Percentiles rank a stretch among this genome's conserved stretches.
Evolutionary conservation across 164 flowering plant genomes (phyloP).

Genomic region (Cinnamomum micranthum): DNA sequence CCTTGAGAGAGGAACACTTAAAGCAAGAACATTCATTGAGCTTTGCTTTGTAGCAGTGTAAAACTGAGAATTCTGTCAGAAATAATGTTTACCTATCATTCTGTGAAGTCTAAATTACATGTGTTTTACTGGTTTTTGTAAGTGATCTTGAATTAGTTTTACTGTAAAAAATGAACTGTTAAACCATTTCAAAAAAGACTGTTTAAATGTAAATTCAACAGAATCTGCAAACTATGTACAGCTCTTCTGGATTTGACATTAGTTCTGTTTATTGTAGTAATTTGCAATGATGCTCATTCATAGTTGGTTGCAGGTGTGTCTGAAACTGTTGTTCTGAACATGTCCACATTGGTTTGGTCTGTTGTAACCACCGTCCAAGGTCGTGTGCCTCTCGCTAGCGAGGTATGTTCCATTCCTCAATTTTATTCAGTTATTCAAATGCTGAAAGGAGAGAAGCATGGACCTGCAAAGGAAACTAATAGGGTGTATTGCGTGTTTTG

Average conservation of each 20-base stretch:
- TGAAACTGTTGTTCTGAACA: slow-evolving; percentile 86
- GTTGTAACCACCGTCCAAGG: slow-evolving; percentile 85
- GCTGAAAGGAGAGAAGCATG: not conserved
- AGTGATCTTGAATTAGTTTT: not conserved
- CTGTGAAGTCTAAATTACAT: not conserved
- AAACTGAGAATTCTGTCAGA: not conserved
- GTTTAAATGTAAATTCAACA: not conserved
- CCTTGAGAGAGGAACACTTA: too few species aligned
- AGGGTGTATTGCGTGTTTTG: not conserved
- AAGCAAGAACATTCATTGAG: too few species aligned
- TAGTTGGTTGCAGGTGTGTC: slow-evolving; percentile 61
- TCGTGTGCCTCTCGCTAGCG: slow-evolving; percentile 93
- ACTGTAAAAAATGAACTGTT: not conserved
- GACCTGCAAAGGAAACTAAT: not conserved
- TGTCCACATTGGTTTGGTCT: slow-evolving; percentile 94
- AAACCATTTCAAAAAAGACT: not conserved
- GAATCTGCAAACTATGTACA: not conserved
- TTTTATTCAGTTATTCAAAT: not conserved
- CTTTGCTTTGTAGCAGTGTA: too few species aligned
- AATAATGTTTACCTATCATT: not conserved
- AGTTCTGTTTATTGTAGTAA: not conserved
- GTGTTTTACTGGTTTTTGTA: not conserved
- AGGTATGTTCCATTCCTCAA: slow-evolving; percentile 40
- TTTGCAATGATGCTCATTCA: not conserved
- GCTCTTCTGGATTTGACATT: too few species aligned